Evolutionary conservation across 805 yeast species (phyloP), one percentile per base, ranked within the genome.

Genomic region (Metschnikowia lachancei): DNA sequence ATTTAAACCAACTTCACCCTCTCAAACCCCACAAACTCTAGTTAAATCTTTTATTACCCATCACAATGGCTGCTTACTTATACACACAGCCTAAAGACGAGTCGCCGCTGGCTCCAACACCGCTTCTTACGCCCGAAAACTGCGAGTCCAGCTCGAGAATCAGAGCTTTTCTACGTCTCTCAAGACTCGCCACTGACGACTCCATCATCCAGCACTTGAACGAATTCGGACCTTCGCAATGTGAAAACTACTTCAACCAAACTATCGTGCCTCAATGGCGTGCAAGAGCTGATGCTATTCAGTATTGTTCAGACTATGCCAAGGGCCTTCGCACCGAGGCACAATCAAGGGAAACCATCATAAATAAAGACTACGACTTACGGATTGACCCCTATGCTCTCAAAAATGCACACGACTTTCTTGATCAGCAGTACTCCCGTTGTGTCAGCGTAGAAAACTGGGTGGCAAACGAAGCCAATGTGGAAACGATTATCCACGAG

Each of bases 181-280:
- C 75, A 4, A 50, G 77, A 31, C 49, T 63, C 11, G 66, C 69
- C 19, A 60, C 72, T n/a, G 77, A 72, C 53, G 77, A 72, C 50
- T 56, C 67, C 17, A 60, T 72, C 29, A 55, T 58, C 14, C 69
- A 67, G 36, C 76, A 70, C 51, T 53, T 72, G 40, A 70, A 70
- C 53, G 72, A 63, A 42, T 44, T 63, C 19, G 37, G 41, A 1
- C 18, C 46, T 9, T 39, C 47, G 5, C 40, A 51, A 8, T 72
- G 76, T 51, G 62, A 57, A 39, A 42, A 38, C 4, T 70, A 62
- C 52, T 70, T 66, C 50, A 41, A 41, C 11, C 41, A 47, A 11
- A 52, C 49, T 2, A 61, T 72, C 16, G 54, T 59, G 4, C 72
- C 74, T 1, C 67, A 67, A 50, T 72, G 77, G 77, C 41, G 55